phyloP scores from a whole-genome alignment of 805 yeast genomes.

The Nakazawaea ishiwadae region DNA sequence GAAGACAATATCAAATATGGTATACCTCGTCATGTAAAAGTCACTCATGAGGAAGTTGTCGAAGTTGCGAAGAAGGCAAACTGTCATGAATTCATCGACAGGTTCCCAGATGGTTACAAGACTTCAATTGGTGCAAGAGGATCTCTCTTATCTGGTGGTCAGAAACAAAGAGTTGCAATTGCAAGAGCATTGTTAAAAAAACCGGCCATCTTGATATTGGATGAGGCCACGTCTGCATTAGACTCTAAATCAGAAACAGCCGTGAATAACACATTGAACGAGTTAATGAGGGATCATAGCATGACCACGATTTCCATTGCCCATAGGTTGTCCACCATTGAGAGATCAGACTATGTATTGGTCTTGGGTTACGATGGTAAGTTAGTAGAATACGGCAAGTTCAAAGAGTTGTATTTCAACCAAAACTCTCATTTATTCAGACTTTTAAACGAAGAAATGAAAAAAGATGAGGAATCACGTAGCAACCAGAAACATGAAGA shows the following conservation, averaged over 20 bases:
- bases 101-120: conserved; percentile 77
- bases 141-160: conserved; percentile 58
- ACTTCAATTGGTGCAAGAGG: conserved; percentile 49
- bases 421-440: conserved; percentile 26
- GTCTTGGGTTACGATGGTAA: conserved; percentile 75
- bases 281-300: conserved; percentile 49
- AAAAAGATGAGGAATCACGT: conserved; percentile 14
- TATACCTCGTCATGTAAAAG: conserved; percentile 36
- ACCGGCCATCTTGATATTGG: conserved; percentile 67
- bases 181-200: conserved; percentile 68
- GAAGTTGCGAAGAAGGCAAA: conserved; percentile 71
- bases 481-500: not conserved
- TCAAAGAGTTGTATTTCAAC: conserved; percentile 49
- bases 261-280: conserved; percentile 67
- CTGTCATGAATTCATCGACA: conserved; percentile 60
- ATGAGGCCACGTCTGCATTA: conserved; percentile 91
- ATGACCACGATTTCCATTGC: conserved; percentile 87
- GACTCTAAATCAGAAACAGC: conserved; percentile 85
- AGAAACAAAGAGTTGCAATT: conserved; percentile 72
- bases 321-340: conserved; percentile 84
- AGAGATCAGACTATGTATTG: conserved; percentile 73
- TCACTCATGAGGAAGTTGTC: conserved; percentile 54
- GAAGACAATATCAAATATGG: conserved; percentile 87
- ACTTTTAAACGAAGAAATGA: conserved; percentile 24
- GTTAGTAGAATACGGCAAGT: conserved; percentile 73